These are phyloP conservation scores for Dothideomycetes sp. DNA, from an alignment of 2,329 filamentous ascomycete species.

Conservation along the genomic window DNA sequence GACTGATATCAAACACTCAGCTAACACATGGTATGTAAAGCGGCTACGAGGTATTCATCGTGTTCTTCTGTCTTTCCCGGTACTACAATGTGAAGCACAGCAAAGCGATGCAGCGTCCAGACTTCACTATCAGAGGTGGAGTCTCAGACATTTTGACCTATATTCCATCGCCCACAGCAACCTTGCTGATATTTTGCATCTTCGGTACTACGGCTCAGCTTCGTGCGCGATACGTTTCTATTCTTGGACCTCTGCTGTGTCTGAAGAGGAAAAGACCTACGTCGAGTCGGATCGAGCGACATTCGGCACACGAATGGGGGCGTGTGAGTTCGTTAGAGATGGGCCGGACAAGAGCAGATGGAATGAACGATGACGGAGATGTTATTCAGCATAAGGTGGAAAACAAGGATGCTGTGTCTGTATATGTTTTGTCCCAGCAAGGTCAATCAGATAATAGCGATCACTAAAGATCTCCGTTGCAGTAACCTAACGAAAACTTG, in stretches of 20 bases:
- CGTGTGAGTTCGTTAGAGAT: neutral
- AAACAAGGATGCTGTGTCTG: no score
- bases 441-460: no score
- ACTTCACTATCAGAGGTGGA: conserved; percentile 8
- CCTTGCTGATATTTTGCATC: conserved; percentile 10
- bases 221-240: conserved; percentile 8
- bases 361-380: no score
- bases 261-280: neutral
- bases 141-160: conserved; percentile 10
- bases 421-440: no score
- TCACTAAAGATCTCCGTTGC: no score
- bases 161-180: conserved; percentile 9
- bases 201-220: conserved; percentile 13
- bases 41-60: conserved; percentile 11
- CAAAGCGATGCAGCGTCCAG: conserved; percentile 5
- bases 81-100: conserved; percentile 2
- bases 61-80: conserved; percentile 7
- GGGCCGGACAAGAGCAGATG: no score
- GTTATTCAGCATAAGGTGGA: no score
- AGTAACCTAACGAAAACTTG: no score
- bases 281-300: neutral
- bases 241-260: neutral
- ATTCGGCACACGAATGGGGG: neutral
- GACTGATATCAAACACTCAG: no score
- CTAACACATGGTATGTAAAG: neutral